These are phyloP conservation scores for Chaetoscypha palmicola DNA, from an alignment of 2,329 filamentous ascomycete genomes.

Conservation along the genomic window DNA sequence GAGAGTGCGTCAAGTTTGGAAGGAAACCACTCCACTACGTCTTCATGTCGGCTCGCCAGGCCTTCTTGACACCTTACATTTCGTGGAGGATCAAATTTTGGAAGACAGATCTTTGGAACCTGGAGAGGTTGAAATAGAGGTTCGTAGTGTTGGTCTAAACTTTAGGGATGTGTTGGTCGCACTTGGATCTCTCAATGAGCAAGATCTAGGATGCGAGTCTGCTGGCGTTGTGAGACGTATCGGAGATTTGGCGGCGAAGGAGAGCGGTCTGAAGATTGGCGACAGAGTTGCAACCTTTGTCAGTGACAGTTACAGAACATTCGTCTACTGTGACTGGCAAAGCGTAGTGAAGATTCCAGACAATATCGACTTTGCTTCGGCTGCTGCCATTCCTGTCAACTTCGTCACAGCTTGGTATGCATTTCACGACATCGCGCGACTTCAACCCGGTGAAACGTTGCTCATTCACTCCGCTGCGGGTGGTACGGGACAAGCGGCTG, in stretches of 20 bases:
- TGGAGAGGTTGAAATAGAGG: slow-evolving; percentile 12
- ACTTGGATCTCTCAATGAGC: slow-evolving; percentile 17
- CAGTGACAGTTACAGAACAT: slow-evolving; percentile 20
- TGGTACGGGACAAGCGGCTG: slow-evolving; percentile 29
- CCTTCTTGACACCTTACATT: too few relatives aligned
- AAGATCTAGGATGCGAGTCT: slow-evolving; percentile 11
- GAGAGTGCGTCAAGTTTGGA: too few relatives aligned
- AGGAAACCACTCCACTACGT: too few relatives aligned
- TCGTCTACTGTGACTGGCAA: background rate
- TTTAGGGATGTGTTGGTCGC: slow-evolving; percentile 17
- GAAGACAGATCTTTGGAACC: too few relatives aligned
- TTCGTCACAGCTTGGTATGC: slow-evolving; percentile 19
- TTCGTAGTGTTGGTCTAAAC: slow-evolving; percentile 12
- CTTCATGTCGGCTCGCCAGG: too few relatives aligned
- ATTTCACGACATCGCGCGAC: slow-evolving; percentile 15
- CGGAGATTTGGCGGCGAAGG: background rate
- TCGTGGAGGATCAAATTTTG: too few relatives aligned
- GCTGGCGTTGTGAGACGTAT: background rate
- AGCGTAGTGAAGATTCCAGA: slow-evolving; percentile 13
- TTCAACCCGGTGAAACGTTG: slow-evolving; percentile 22
- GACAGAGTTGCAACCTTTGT: slow-evolving; percentile 14
- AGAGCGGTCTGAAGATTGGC: background rate
- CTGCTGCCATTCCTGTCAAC: slow-evolving; percentile 18
- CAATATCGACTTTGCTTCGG: slow-evolving; percentile 11
- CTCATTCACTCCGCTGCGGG: slow-evolving; percentile 31